A percentile compares a stretch with the other conserved stretches of the same genome.
phyloP scores from a whole-genome alignment of 2,329 filamentous ascomycete genomes.

The Cyphellophora europaea region DNA sequence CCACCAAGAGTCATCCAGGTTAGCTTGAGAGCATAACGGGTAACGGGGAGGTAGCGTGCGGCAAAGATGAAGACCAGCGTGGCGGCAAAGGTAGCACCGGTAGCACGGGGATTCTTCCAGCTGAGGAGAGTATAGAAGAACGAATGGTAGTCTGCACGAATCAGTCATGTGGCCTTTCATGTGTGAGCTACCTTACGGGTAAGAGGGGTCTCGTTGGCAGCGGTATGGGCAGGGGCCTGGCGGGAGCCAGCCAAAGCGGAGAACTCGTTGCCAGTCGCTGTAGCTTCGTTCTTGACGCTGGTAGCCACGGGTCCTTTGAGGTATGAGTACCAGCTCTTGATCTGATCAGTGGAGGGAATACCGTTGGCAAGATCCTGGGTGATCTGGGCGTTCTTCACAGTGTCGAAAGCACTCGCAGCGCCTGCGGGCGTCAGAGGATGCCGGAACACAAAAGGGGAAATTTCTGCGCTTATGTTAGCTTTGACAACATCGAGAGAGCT shows the following conservation, averaged over 20 bases:
- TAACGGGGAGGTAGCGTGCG: conserved; percentile 52
- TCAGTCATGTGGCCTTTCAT: conserved; percentile 3
- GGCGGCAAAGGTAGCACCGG: conserved; percentile 49
- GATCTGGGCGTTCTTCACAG: conserved; percentile 39
- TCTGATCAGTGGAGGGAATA: conserved; percentile 3
- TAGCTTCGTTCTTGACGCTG: conserved; percentile 46
- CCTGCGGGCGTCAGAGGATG: conserved; percentile 24
- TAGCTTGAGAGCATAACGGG: conserved; percentile 53
- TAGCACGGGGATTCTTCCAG: conserved; percentile 59
- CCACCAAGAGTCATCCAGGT: conserved; percentile 50
- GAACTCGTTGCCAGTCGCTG: conserved; percentile 49
- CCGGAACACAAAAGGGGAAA: not conserved
- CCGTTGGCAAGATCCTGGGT: conserved; percentile 33
- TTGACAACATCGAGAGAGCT: not conserved
- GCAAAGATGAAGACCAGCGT: conserved; percentile 53
- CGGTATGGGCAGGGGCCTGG: conserved; percentile 42
- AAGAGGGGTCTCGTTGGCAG: conserved; percentile 52
- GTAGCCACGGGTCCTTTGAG: conserved; percentile 44
- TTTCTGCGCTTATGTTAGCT: not conserved
- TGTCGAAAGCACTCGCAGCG: conserved; percentile 38
- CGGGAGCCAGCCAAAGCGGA: conserved; percentile 47
- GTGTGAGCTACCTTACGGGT: conserved; percentile 39
- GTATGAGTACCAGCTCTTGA: not conserved
- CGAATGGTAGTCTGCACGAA: conserved; percentile 51
- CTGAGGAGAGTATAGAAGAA: conserved; percentile 57